Evolutionary conservation across 208 protist genomes (phyloP), one percentile per base, ranked within the genome.

Genomic region (Trypanosoma avium): DNA sequence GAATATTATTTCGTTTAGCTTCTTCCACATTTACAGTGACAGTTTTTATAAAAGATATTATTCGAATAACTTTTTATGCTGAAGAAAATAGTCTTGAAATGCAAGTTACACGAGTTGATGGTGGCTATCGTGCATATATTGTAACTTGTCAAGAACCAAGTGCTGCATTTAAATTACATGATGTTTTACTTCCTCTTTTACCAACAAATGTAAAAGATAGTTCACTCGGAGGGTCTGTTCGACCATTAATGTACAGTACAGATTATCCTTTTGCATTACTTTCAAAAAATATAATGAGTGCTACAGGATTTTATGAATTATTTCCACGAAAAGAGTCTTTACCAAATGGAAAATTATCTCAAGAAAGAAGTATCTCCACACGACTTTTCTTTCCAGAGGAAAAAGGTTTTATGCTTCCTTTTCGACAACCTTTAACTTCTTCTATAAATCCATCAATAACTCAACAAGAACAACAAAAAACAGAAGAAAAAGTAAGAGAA

Each of bases 21-120:
- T 43, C 70, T 9, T 86, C 84, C 15, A 61, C 66, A 36, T 91
- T 91, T 67, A 82, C 75, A 26, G 68, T 85, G 3, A 74, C 60
- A 0, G 46, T 91, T 0, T 61, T 78, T 47, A 38, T 76, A 27
- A 13, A 43, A 1, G 75, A 85, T 33, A 57, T 91, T 1, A 19
- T 15, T 12, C 55, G 48, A 21, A 49, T 76, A 38, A 54, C 46
- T 19, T 38, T 54, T 7, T 61, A 55, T 21, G 9, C 19, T 6
- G 64, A 61, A 24, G 27, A 54, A 22, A 55, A 58, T 26, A 58
- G 54, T 10, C 48, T 80, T 24, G 78, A 81, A 42, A 22, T 84
- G 29, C 64, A 84, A 30, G 69, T 79, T 4, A 43, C 4, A 43
- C 57, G 42, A 27, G 21, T 12, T 7, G 12, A 57, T 46, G 63